Evolutionary conservation across 2,329 filamentous ascomycete species (phyloP), one percentile per base, ranked within the genome.

Genomic region (Claviceps arundinis): DNA sequence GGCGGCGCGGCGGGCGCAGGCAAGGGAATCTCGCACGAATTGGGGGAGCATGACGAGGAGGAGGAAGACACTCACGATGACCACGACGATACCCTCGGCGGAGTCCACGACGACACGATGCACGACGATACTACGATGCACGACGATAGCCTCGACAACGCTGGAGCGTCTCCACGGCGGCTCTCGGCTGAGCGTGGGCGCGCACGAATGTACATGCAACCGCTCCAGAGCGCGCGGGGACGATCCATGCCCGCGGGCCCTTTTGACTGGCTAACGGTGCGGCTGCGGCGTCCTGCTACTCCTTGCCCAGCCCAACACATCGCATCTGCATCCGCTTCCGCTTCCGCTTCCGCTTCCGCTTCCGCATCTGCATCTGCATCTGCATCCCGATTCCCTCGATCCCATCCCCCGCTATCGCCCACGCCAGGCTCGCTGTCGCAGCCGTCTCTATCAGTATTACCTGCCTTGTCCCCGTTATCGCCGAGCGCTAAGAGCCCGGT

Each of bases 321-420:
- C 43, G 43, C 43, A 46, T n/a, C 16, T 17, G 42, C 40, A 41
- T 19, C 37, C 37, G 13, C 37, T 16, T 38, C 37, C 22, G 22
- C 22, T 3, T 22, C 11, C 4, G 42, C 42, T 22, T 7, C 13
- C 24, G 43, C 38, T 19, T n/a, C 16, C 19, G 38, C 40, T 22
- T 7, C 13, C 24, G 43, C 38, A 41, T n/a, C 16, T 41, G 38
- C 40, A 46, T n/a, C 43, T 30, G 8, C 8, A 50, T 11, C 47
- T 48, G 41, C 53, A 50, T 48, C 53, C 48, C 54, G 45, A 52
- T 52, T 22, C 51, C n/a, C n/a, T 8, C 45, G 14, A n/a, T 8
- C 26, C 50, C 54, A 50, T 45, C 55, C 47, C 51, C 55, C 47
- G 41, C 16, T 48, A 54, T 56, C 46, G 34, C 24, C 48, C 37